Percentiles rank a stretch among this genome's conserved stretches.
phyloP scores from a whole-genome alignment of 2,329 filamentous ascomycete species.

The Talaromyces rugulosus region DNA sequence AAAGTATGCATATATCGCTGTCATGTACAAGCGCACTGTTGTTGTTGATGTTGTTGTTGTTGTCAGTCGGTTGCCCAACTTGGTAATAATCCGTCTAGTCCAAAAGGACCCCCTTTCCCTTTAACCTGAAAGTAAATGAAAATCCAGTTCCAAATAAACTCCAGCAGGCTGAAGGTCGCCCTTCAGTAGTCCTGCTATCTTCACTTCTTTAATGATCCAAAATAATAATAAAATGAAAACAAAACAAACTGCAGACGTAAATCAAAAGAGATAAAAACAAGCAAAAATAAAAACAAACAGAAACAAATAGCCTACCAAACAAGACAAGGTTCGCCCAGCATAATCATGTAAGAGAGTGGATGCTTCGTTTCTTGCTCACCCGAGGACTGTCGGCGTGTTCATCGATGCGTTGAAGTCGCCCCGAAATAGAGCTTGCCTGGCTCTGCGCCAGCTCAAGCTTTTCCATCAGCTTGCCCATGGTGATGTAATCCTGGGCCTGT shows the following conservation, averaged over 20 bases:
- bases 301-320: constrained; percentile 16
- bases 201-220: background rate
- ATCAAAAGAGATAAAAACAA: constrained; percentile 10
- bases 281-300: constrained; percentile 15
- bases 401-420: constrained; percentile 41
- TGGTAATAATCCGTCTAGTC: constrained; percentile 1
- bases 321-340: background rate
- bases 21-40: background rate
- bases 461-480: constrained; percentile 77
- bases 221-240: background rate
- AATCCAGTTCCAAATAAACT: constrained; percentile 1
- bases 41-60: constrained; percentile 4
- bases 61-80: constrained; percentile 8
- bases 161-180: constrained; percentile 14
- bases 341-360: constrained; percentile 36
- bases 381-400: constrained; percentile 39
- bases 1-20: constrained; percentile 1
- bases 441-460: constrained; percentile 69
- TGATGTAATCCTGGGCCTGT: constrained; percentile 69
- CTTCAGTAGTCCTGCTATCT: constrained; percentile 1
- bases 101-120: background rate
- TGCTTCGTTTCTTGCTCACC: constrained; percentile 44
- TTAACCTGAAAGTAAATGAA: background rate
- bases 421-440: constrained; percentile 34
- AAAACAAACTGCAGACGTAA: background rate